These are phyloP conservation scores for Thamnidium elegans DNA, from an alignment of 192 early-diverging fungal genomes.

Conservation along the genomic window DNA sequence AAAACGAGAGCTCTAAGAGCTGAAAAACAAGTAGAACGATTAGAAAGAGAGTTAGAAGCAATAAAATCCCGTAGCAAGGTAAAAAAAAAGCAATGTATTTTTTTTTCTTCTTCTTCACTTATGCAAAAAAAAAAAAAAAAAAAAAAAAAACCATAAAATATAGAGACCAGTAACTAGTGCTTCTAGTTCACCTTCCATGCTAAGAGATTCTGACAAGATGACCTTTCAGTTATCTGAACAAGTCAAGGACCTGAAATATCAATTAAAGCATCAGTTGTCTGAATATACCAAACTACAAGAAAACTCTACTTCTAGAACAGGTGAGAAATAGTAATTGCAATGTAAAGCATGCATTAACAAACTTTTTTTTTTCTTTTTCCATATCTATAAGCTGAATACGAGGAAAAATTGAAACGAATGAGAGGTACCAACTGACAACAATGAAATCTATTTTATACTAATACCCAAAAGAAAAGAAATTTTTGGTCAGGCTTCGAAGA, in stretches of 20 bases:
- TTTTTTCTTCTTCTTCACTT: neutral
- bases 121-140: neutral
- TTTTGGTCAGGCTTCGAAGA: conserved; percentile 55
- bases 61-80: conserved; percentile 23
- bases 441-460: neutral
- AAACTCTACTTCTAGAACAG: conserved; percentile 9
- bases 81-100: neutral
- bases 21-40: conserved; percentile 23
- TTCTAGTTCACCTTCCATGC: neutral
- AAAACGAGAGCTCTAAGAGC: conserved; percentile 10
- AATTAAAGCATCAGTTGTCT: conserved; percentile 8
- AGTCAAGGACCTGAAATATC: conserved; percentile 20
- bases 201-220: neutral
- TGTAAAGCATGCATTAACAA: neutral
- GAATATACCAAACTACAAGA: conserved; percentile 26
- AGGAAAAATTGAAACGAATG: conserved; percentile 61
- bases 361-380: neutral
- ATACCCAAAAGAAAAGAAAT: conserved; percentile 32
- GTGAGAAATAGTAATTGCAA: neutral
- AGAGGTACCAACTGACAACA: conserved; percentile 31
- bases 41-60: conserved; percentile 27
- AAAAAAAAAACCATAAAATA: no score
- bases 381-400: conserved; percentile 42
- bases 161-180: neutral
- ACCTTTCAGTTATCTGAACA: conserved; percentile 31